Base-by-base conservation (phyloP, 495 filamentous ascomycete genomes). In the Daldinia caldariorum region DNA sequence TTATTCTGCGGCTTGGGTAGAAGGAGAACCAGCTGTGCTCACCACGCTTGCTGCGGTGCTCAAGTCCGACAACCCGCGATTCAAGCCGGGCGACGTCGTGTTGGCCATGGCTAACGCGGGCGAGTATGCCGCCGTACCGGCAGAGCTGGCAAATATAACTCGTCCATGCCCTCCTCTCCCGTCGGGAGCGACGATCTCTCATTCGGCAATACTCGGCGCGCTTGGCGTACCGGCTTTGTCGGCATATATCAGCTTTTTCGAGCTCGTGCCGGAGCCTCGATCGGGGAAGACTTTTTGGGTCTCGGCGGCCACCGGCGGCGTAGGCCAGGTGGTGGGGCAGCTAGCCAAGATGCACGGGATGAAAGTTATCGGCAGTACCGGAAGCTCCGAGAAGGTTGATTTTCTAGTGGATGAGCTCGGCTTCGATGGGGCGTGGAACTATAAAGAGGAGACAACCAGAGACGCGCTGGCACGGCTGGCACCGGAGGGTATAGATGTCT, bases 261-360 rank as follows among this genome's bases (percentile, higher is more conserved):
- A 89, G 61, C 58, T 38, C 32, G 91, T 93, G 59, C 89, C 88
- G 0, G 81, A 89, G 80, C 91, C 91, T 47, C 88, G 89, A 79
- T 89, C 89, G 80, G 90, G 91, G 35, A 89, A 92, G 81, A 92
- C 89, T 26, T 91, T 93, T 73, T 91, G 92, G 77, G 85, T 93
- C 67, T 90, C 89, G 22, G 86, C 91, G 10, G 91, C 91, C 10
- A 87, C 84, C 22, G 91, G 91, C 38, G 91, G 90, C 5, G 91
- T 93, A 18, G 91, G 91, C 18, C 85, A 89, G 77, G 66, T 92
- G 7, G 91, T 92, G 53, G 91, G 91, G n/a, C 91, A 92, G 78
- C 79, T 93, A 37, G 91, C 89, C 54, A 91, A 91, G 82, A 91
- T 90, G 70, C 90, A 94, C 77, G 92, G 92, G 13, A 81, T 94